Base-by-base conservation (phyloP, 495 filamentous ascomycete genomes). In the Apiosordaria backusii region DNA sequence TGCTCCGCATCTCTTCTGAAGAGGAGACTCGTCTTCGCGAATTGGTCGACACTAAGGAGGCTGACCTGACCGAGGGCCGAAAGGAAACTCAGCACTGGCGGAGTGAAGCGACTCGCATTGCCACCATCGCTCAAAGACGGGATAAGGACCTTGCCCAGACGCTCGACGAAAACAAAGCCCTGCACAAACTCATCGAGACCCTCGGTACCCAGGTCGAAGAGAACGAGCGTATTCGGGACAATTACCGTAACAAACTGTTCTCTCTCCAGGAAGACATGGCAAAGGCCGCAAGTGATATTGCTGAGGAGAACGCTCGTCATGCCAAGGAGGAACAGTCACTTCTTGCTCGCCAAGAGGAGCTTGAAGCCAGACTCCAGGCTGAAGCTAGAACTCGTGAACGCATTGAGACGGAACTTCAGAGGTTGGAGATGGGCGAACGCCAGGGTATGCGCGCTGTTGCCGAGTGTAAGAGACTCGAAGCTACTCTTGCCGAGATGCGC, bases 191-290 rank as follows among this genome's bases (percentile, higher is more conserved):
- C 25, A 85, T 96, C 69, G 84, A 88, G 67, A 85, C 84, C 4
- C 80, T 94, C 65, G 84, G 85, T 66, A 81, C 83, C 54, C 91
- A 97, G 71, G 86, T 96, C 60, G 88, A 96, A 77, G 93, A 97
- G 76, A 91, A 88, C 74, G 86, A 91, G 74, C 85, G 87, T 67
- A 84, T 90, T 67, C 88, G 92, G 61, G 90, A 93, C 69, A 85
- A 81, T 70, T 89, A 96, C 79, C 87, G 90, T 67, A 82, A 83
- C 71, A 94, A 93, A 74, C 89, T 97, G 71, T 86, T 92, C 69
- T 84, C 83, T 62, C 78, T 98, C 58, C 92, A 97, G 78, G 85
- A 90, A 68, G 91, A 97, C 63, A 92, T 98, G 89, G 84, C 87
- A 13, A 81, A 78, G 61, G 87, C 90, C n/a, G 88, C 89, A 63